Conservation (phyloP, 176 grass and related monocot genomes). For the Oryza rufipogon region DNA sequence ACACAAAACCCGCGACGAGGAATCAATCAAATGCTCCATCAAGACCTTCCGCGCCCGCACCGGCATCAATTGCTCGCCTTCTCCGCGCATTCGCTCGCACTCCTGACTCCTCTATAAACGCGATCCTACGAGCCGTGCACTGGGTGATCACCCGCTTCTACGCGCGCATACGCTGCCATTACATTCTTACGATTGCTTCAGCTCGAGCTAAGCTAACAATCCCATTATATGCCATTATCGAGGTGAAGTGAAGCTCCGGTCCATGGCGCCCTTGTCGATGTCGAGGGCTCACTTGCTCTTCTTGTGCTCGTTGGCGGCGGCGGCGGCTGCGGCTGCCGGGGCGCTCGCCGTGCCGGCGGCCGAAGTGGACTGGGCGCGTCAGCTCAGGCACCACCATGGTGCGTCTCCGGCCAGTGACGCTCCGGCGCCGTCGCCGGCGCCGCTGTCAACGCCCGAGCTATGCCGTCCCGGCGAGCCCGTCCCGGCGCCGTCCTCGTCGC, state of each 20-base stretch:
- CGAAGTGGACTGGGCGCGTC: not conserved
- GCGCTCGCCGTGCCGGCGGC: not conserved
- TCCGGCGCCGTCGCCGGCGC: not conserved
- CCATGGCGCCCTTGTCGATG: not conserved
- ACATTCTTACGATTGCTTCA: not conserved
- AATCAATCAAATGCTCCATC: too few species aligned
- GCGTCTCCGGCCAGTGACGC: not conserved
- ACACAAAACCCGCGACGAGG: not conserved
- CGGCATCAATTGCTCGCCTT: not conserved
- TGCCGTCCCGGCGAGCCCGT: not conserved
- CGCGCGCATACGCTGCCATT: not conserved
- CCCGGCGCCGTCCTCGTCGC: not conserved
- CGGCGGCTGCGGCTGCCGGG: not conserved
- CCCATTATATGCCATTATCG: not conserved
- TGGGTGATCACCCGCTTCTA: not conserved
- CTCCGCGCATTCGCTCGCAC: not conserved
- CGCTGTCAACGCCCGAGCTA: not conserved
- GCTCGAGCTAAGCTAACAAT: not conserved
- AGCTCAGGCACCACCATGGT: not conserved
- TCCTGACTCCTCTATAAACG: not conserved
- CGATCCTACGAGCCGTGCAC: not conserved
- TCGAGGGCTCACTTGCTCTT: not conserved
- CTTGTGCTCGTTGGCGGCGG: slow-evolving; percentile 4
- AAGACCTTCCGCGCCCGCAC: not conserved
- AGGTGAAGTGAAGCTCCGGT: not conserved